These are phyloP conservation scores for Tetrapisispora pingtungensis DNA, from an alignment of 805 yeast genomes.

Conservation along the genomic window DNA sequence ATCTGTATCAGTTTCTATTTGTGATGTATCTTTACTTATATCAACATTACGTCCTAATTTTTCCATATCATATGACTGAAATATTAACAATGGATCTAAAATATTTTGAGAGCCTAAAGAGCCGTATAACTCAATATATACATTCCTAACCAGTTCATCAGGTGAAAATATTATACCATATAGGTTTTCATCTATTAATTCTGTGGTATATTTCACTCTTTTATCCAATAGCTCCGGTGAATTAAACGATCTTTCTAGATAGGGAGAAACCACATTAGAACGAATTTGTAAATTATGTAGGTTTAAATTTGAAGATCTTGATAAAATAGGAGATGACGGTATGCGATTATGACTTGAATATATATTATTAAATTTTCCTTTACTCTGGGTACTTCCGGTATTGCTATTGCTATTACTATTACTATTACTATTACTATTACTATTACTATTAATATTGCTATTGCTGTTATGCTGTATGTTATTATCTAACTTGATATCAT, in stretches of 20 bases:
- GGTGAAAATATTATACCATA: slow-evolving; percentile 19
- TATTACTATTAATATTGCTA: background rate
- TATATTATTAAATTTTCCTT: background rate
- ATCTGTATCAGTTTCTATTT: background rate
- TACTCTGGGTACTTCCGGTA: background rate
- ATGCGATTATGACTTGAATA: background rate
- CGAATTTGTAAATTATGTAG: background rate
- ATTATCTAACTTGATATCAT: background rate
- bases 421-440: background rate
- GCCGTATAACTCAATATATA: slow-evolving; percentile 21
- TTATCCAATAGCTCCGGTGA: background rate
- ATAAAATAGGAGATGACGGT: background rate
- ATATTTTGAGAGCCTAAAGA: slow-evolving; percentile 18
- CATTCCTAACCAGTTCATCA: slow-evolving; percentile 20
- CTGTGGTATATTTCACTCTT: slow-evolving; percentile 8
- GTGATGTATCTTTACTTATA: background rate
- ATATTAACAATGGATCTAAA: slow-evolving; percentile 20
- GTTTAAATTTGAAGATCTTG: background rate
- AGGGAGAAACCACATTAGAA: background rate
- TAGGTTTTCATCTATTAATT: slow-evolving; percentile 5
- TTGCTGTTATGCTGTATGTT: background rate
- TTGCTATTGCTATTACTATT: background rate
- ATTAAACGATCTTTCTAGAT: background rate
- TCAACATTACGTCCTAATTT: background rate
- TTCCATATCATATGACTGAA: slow-evolving; percentile 5